Evolutionary conservation across 164 flowering plant genomes (phyloP).

Genomic region (Piper betle): DNA sequence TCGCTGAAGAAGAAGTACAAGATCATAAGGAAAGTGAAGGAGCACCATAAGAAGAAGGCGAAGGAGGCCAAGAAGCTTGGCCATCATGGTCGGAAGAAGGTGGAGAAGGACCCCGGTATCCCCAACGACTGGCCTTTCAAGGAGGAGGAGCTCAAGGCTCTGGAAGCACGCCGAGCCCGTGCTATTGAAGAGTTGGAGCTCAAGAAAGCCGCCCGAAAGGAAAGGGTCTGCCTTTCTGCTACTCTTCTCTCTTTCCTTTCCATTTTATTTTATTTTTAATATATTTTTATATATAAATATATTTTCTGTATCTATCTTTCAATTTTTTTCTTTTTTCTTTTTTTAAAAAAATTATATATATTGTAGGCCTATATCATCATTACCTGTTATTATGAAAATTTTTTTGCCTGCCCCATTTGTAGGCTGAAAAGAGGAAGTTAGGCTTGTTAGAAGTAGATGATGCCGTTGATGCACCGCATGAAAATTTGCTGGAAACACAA

Average conservation of each 20-base stretch:
- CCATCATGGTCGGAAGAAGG: constrained; percentile 25
- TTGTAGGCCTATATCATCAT: not conserved
- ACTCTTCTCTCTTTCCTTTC: not conserved
- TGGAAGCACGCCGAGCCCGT: constrained; percentile 70
- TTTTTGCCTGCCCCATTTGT: constrained; percentile 1
- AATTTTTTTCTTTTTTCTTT: no score
- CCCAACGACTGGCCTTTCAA: constrained; percentile 97
- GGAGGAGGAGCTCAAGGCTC: constrained; percentile 93
- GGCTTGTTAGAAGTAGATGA: constrained; percentile 54
- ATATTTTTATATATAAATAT: not conserved
- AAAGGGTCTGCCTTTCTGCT: constrained; percentile 44
- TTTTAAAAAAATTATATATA: no score
- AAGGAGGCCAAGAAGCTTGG: constrained; percentile 90
- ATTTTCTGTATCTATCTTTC: no score
- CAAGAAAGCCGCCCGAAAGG: constrained; percentile 86
- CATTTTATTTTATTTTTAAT: not conserved
- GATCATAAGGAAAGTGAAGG: constrained; percentile 68
- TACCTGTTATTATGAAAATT: not conserved
- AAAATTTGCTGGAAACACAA: constrained; percentile 16
- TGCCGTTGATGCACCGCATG: constrained; percentile 9
- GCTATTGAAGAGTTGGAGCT: constrained; percentile 73
- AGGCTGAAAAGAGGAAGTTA: constrained; percentile 82
- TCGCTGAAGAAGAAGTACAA: constrained; percentile 79
- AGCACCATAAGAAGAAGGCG: constrained; percentile 91
- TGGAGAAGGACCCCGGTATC: constrained; percentile 94